phyloP scores from a whole-genome alignment of 2,329 filamentous ascomycete species.

The Fusarium illudens region DNA sequence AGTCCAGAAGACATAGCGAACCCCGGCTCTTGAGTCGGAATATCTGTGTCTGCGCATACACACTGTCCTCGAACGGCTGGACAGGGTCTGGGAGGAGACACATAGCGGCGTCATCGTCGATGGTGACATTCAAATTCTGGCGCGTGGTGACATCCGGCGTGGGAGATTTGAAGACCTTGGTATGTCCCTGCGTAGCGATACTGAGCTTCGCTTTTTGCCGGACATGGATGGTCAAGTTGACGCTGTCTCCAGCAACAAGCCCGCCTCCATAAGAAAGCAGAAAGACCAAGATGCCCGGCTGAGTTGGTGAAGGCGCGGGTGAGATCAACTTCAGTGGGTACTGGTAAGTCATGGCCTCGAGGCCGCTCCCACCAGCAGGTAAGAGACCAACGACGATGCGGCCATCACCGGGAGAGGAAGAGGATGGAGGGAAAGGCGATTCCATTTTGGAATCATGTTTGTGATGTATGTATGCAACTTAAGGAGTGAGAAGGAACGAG shows the following conservation, averaged over 20 bases:
- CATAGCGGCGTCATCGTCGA: slow-evolving; percentile 62
- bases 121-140: slow-evolving; percentile 62
- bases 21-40: slow-evolving; percentile 69
- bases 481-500: not conserved
- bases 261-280: slow-evolving; percentile 95
- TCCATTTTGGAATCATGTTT: slow-evolving; percentile 51
- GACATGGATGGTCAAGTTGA: slow-evolving; percentile 76
- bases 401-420: slow-evolving; percentile 80
- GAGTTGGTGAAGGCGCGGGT: slow-evolving; percentile 70
- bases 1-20: slow-evolving; percentile 86
- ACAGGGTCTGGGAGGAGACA: slow-evolving; percentile 88
- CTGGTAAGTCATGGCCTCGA: slow-evolving; percentile 83
- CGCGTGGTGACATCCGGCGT: slow-evolving; percentile 63
- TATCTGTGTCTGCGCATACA: slow-evolving; percentile 84
- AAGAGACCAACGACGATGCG: slow-evolving; percentile 76
- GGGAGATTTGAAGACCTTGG: slow-evolving; percentile 91
- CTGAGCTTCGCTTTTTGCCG: slow-evolving; percentile 71
- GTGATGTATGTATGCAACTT: not conserved
- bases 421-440: slow-evolving; percentile 80
- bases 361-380: slow-evolving; percentile 74
- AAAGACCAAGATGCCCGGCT: slow-evolving; percentile 81
- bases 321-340: slow-evolving; percentile 96
- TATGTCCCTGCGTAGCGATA: slow-evolving; percentile 79
- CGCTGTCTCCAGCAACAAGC: slow-evolving; percentile 85
- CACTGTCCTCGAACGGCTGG: slow-evolving; percentile 85